phyloP scores from a whole-genome alignment of 1,139 yeast species.

The Sugiyamaella sp. region DNA sequence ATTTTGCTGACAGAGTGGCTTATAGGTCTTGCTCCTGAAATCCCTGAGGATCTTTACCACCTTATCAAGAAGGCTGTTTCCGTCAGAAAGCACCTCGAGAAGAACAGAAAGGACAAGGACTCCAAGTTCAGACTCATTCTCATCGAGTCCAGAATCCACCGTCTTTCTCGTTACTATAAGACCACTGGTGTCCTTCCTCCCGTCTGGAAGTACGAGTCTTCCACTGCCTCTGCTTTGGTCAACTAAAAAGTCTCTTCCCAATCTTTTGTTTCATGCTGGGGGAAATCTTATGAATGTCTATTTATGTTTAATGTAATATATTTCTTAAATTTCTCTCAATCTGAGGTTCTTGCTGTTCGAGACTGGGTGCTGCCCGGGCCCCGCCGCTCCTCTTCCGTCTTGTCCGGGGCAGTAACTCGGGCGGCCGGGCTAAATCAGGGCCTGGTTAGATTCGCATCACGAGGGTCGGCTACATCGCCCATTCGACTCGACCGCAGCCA shows the following conservation, averaged over 20 bases:
- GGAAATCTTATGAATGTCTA: conserved; percentile 13
- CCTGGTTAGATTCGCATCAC: too few species aligned
- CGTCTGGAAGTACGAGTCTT: conserved; percentile 99
- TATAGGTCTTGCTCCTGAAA: conserved; percentile 88
- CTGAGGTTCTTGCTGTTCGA: neutral
- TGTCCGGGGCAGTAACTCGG: neutral
- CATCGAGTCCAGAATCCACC: conserved; percentile 99
- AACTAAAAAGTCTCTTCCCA: conserved; percentile 22
- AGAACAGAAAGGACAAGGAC: conserved; percentile 99
- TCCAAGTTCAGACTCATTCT: conserved; percentile 99
- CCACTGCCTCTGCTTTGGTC: conserved; percentile 99
- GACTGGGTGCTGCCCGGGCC: conserved; percentile 8
- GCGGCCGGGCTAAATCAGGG: too few species aligned
- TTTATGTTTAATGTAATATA: conserved; percentile 20
- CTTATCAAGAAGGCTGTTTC: conserved; percentile 99
- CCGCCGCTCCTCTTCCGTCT: neutral
- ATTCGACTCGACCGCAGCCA: too few species aligned
- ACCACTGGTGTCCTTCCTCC: conserved; percentile 98
- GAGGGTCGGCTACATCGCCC: too few species aligned
- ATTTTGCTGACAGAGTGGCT: conserved; percentile 45
- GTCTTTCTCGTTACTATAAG: conserved; percentile 99
- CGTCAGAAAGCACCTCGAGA: conserved; percentile 99
- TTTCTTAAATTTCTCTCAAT: conserved; percentile 13
- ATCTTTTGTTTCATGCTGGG: conserved; percentile 7
- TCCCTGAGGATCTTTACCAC: conserved; percentile 99